Evolutionary conservation across 164 flowering plant genomes (phyloP), one percentile per base, ranked within the genome.

Genomic region (Vitis riparia): DNA sequence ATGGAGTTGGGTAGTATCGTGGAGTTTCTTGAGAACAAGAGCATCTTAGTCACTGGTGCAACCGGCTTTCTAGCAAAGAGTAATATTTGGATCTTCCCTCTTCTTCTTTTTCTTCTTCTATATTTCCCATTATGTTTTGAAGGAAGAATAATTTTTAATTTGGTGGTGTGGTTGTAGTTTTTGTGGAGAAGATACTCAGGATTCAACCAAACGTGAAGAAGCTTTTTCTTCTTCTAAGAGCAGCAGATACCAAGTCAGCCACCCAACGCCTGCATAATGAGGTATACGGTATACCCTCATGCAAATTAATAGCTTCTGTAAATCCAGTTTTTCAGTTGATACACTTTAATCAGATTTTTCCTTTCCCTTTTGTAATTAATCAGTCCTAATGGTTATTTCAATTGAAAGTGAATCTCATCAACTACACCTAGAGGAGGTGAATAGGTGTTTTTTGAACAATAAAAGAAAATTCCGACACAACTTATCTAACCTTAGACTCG

Each of bases 151-250:
- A 11, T 59, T 2, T 59, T 11, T 13, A 29, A 32, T 29, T 44
- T 44, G 12, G 23, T 49, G 12, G n/a, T 64, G 29, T 8, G n/a
- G 32, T 3, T 61, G 71, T 51, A 85, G 91, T 87, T 53, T 78
- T 89, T n/a, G 76, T 84, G 59, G 95, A 90, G 83, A 90, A 88
- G 73, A 71, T 90, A 30, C 80, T 88, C 7, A 79, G 92, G 69
- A 70, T 72, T 64, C 89, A 88, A 66, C 94, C 90, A 57, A 75
- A 85, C 57, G 78, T 88, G 68, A 85, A 85, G 82, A 84, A 75
- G 71, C 72, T 88, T 17, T 88, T 68, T 76, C 87, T 90, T 62
- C 81, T 90, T 0, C n/a, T 87, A n/a, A 80, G 92, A 77, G 91
- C 95, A 30, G 8, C 78, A 0, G 89, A 87, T 75, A 7, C 65